Evolutionary conservation across 768 basidiomycete genomes (phyloP), one percentile per base, ranked within the genome.

Genomic region (Asterophora lycoperdoides): DNA sequence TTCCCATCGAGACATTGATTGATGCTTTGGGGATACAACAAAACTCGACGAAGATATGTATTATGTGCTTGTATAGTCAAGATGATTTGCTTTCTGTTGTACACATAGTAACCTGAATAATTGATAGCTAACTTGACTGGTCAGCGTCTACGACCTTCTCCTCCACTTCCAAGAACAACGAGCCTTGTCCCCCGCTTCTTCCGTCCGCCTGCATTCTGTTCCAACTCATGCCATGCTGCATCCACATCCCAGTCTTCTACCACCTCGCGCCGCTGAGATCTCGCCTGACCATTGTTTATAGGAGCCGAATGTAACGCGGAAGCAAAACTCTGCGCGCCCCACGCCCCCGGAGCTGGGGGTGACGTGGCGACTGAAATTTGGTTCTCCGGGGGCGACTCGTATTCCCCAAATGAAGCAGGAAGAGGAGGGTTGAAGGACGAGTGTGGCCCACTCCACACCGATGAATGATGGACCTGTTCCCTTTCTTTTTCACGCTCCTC

Each of bases 261-360:
- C 5, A 61, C 62, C 44, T 68, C 64, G 39, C 60, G 56, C 19
- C 67, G 63, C 52, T 62, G 63, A 41, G 62, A 47, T 32, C 58
- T 60, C 41, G 55, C 65, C 42, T 63, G 66, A 36, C 57, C 56
- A n/a, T 58, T 52, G 20, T 20, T 49, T 4, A 67, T 56, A 19
- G 72, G 59, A 39, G 74, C 60, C 13, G 84, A 75, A 60, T 86
- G 82, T 48, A 86, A 66, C 0, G 89, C 85, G 8, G 87, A 83
- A 10, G 91, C 91, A 63, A 93, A 93, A 56, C 87, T 91, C 47
- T 86, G 73, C 14, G 75, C 70, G 18, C 89, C 89, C 90, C 89
- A 92, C 20, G 79, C 87, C 15, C 87, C 87, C 7, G 74, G 52
- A 10, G 59, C 45, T 14, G 56, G 56, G 23, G 60, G 55, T 19